Percentiles rank a stretch among this genome's conserved stretches.
Conservation (phyloP, 1,139 yeast species). For the Scheffersomyces cryptocercus region DNA sequence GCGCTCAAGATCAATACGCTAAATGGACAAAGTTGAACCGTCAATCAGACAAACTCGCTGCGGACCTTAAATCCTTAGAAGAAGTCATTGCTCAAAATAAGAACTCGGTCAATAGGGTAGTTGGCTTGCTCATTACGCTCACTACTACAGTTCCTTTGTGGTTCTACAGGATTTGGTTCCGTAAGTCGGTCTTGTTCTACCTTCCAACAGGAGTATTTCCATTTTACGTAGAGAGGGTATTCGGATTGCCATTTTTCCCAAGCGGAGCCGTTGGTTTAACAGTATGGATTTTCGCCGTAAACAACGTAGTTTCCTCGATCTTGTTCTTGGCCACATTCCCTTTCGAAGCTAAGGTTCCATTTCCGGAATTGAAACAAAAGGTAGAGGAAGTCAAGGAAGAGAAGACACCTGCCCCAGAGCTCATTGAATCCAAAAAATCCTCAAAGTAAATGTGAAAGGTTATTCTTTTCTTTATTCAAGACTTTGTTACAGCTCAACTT, state of each 20-base stretch:
- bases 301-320: conserved; percentile 30
- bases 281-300: conserved; percentile 48
- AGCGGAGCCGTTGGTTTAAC: conserved; percentile 56
- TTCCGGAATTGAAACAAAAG: conserved; percentile 3
- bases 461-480: too few relatives aligned
- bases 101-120: conserved; percentile 33
- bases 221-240: conserved; percentile 50
- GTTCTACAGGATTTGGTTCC: conserved; percentile 54
- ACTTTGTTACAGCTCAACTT: too few relatives aligned
- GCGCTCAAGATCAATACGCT: conserved; percentile 94
- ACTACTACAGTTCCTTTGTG: conserved; percentile 48
- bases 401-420: too few relatives aligned
- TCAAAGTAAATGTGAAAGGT: too few relatives aligned
- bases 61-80: conserved; percentile 49
- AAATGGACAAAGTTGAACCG: conserved; percentile 94
- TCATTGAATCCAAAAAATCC: too few relatives aligned
- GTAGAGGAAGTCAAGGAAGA: neutral
- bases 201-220: conserved; percentile 65
- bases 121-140: conserved; percentile 27
- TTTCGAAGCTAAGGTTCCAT: conserved; percentile 14
- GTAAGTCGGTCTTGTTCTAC: conserved; percentile 61
- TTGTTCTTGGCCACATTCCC: conserved; percentile 31
- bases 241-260: conserved; percentile 63
- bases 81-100: conserved; percentile 37
- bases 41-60: conserved; percentile 57